These are phyloP conservation scores for Suillus subaureus DNA, from an alignment of 768 basidiomycete species.

Conservation along the genomic window DNA sequence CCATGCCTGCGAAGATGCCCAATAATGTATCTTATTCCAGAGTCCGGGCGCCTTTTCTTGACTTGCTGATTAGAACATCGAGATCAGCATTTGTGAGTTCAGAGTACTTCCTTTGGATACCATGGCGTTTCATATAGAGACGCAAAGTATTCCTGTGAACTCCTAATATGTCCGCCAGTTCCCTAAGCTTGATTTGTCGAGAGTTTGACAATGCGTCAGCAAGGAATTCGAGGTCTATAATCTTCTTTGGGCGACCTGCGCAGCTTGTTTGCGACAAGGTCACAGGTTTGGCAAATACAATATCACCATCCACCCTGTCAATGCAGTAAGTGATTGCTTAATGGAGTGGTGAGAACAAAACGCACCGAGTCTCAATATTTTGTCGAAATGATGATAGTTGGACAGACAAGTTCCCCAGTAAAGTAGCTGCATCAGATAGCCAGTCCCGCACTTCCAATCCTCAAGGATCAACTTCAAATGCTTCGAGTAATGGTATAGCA, in stretches of 20 bases:
- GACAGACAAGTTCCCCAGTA: background rate
- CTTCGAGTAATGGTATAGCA: background rate
- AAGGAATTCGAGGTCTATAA: no score
- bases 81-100: background rate
- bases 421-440: background rate
- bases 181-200: no score
- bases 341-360: no score
- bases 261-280: no score
- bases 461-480: background rate
- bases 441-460: background rate
- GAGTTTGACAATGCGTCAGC: no score
- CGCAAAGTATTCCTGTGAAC: background rate
- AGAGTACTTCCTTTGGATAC: background rate
- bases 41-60: background rate
- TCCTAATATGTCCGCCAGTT: background rate
- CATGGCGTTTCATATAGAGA: background rate
- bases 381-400: no score
- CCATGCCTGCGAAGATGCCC: background rate
- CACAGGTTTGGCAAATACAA: no score
- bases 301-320: no score
- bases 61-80: background rate
- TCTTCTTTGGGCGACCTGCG: no score
- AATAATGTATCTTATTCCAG: background rate
- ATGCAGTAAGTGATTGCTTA: no score
- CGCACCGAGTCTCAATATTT: no score